A percentile compares a stretch with the other conserved stretches of the same genome.
Conservation (phyloP, 2,329 filamentous ascomycete species). For the Cladorrhinum sp. region DNA sequence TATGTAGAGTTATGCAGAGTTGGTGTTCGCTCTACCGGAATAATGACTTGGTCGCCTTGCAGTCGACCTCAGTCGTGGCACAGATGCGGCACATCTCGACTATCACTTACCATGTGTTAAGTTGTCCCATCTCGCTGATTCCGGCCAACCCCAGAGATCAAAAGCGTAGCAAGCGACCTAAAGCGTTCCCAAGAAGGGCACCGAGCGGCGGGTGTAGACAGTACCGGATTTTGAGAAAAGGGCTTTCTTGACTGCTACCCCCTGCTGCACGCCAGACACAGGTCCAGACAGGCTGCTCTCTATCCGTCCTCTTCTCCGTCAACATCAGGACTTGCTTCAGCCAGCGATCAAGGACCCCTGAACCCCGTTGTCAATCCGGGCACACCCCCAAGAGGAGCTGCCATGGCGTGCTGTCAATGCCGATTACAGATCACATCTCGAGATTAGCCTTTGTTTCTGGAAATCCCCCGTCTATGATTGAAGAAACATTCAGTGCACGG, state of each 20-base stretch:
- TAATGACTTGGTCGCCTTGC: conserved; percentile 23
- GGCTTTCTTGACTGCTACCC: conserved; percentile 16
- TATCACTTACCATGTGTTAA: background rate
- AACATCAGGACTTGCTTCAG: conserved; percentile 26
- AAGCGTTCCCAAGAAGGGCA: conserved; percentile 5
- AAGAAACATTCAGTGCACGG: conserved; percentile 20
- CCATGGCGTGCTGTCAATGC: conserved; percentile 1
- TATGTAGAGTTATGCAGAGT: background rate
- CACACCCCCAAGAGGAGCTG: conserved; percentile 1
- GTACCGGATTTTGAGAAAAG: conserved; percentile 12
- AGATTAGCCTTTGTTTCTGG: conserved; percentile 36
- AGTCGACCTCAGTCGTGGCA: conserved; percentile 21
- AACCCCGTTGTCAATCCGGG: conserved; percentile 19
- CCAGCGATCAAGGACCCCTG: conserved; percentile 30
- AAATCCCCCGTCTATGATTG: conserved; percentile 25
- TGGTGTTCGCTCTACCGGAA: background rate
- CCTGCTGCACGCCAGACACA: conserved; percentile 28
- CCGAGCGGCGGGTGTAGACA: background rate
- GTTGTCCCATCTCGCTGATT: conserved; percentile 13
- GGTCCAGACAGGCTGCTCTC: conserved; percentile 27
- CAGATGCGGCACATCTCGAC: conserved; percentile 19
- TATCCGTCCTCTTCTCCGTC: conserved; percentile 27
- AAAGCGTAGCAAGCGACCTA: background rate
- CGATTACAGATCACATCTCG: conserved; percentile 12
- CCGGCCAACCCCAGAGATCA: conserved; percentile 15